Conservation (phyloP, 345 rosid genomes). For the Eucalyptus camaldulensis region DNA sequence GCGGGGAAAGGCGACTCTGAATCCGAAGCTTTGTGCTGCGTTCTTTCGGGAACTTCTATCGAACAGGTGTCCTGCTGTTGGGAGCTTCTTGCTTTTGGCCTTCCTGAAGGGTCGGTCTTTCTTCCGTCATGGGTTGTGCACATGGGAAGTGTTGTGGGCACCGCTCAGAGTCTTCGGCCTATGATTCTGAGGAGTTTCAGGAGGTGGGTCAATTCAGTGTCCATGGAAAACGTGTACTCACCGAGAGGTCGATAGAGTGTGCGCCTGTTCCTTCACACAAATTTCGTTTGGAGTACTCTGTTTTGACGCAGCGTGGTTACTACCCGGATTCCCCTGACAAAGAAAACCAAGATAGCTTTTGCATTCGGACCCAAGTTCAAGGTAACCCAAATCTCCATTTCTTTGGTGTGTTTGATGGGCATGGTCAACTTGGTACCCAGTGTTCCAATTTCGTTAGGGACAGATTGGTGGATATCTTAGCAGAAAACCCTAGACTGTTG, state of each 20-base stretch:
- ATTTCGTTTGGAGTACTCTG: slow-evolving; percentile 63
- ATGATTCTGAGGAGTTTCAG: slow-evolving; percentile 22
- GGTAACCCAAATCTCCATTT: slow-evolving; percentile 86
- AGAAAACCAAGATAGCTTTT: slow-evolving; percentile 83
- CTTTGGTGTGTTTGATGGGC: slow-evolving; percentile 95
- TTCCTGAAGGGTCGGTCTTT: not conserved
- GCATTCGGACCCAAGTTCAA: slow-evolving; percentile 56
- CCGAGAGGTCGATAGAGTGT: slow-evolving; percentile 46
- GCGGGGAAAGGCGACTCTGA: not conserved
- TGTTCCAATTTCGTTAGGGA: slow-evolving; percentile 78
- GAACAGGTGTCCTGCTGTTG: not conserved
- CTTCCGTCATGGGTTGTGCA: slow-evolving; percentile 67
- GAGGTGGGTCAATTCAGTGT: slow-evolving; percentile 4
- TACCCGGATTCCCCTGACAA: slow-evolving; percentile 75
- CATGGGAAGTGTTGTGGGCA: slow-evolving; percentile 74
- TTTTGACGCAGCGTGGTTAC: slow-evolving; percentile 69
- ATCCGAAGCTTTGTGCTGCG: not conserved
- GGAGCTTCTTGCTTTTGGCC: not conserved
- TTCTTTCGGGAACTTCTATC: slow-evolving; percentile 11
- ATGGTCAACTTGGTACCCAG: slow-evolving; percentile 65
- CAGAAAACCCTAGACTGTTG: slow-evolving; percentile 41
- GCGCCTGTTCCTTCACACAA: slow-evolving; percentile 55
- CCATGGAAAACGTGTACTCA: slow-evolving; percentile 27
- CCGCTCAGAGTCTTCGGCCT: slow-evolving; percentile 47
- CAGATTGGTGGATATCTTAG: slow-evolving; percentile 52